Percentiles rank a stretch among this genome's conserved stretches.
Evolutionary conservation across 176 grass and related monocot genomes (phyloP).

Genomic region (Musa schizocarpa): DNA sequence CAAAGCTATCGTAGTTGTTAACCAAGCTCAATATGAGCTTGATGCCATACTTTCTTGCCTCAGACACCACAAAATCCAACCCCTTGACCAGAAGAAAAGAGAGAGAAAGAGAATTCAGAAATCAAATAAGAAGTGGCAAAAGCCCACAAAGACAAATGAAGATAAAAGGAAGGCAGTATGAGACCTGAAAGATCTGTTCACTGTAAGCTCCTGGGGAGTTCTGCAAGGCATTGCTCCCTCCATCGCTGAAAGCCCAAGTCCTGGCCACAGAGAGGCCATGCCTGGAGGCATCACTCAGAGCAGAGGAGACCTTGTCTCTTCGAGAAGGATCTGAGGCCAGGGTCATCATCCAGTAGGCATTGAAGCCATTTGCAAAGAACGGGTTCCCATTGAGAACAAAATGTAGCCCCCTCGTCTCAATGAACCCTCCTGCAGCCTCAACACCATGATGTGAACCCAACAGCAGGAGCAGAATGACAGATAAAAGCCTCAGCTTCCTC

Average conservation of each 20-base stretch:
- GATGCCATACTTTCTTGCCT: slow-evolving; percentile 58
- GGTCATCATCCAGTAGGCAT: slow-evolving; percentile 94
- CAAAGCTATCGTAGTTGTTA: slow-evolving; percentile 72
- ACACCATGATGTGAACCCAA: background rate
- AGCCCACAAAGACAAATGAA: background rate
- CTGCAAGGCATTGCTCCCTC: slow-evolving; percentile 56
- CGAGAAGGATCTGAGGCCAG: slow-evolving; percentile 52
- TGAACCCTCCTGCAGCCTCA: slow-evolving; percentile 27
- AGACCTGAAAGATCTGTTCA: slow-evolving; percentile 84
- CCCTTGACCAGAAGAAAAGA: slow-evolving; percentile 31
- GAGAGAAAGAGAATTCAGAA: too few species aligned
- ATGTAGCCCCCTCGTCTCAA: slow-evolving; percentile 49
- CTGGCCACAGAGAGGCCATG: slow-evolving; percentile 75
- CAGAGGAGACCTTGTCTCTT: slow-evolving; percentile 49
- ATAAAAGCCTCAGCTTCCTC: background rate
- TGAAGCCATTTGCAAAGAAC: slow-evolving; percentile 88
- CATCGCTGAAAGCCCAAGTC: slow-evolving; percentile 90
- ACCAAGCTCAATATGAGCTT: slow-evolving; percentile 82
- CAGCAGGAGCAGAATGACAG: background rate
- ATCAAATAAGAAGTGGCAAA: too few species aligned
- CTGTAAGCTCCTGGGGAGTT: slow-evolving; percentile 65
- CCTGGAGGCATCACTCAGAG: slow-evolving; percentile 42
- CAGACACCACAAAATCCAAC: slow-evolving; percentile 80
- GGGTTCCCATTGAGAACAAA: slow-evolving; percentile 72
- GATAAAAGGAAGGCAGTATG: background rate